Evolutionary conservation across 2,329 filamentous ascomycete species (phyloP).

Genomic region (Aspergillus sp.): DNA sequence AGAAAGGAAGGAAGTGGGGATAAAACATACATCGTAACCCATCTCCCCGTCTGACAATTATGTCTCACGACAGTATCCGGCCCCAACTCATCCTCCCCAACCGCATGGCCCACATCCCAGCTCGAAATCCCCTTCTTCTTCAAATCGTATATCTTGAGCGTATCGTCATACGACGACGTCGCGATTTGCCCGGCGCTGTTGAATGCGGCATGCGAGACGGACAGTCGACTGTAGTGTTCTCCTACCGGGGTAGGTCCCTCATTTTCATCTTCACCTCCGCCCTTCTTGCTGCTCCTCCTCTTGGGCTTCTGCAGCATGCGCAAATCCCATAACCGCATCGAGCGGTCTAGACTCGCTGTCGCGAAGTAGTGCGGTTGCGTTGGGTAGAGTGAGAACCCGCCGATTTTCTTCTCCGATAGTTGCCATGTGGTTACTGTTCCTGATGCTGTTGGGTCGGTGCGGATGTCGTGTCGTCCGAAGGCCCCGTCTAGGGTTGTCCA

Average conservation of each 20-base stretch:
- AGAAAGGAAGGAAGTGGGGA: background rate
- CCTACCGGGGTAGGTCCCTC: constrained; percentile 71
- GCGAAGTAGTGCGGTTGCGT: constrained; percentile 77
- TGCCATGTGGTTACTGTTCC: constrained; percentile 67
- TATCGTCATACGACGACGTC: constrained; percentile 93
- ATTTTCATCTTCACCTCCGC: constrained; percentile 16
- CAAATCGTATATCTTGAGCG: constrained; percentile 88
- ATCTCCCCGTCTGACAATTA: constrained; percentile 94
- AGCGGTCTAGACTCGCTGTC: constrained; percentile 87
- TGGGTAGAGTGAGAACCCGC: constrained; percentile 85
- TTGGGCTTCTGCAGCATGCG: constrained; percentile 56
- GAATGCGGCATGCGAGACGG: constrained; percentile 91
- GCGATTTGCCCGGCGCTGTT: constrained; percentile 81
- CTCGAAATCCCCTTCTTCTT: constrained; percentile 55
- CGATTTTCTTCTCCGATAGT: constrained; percentile 90
- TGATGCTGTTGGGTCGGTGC: constrained; percentile 52
- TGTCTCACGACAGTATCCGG: constrained; percentile 72
- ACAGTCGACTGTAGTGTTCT: constrained; percentile 78
- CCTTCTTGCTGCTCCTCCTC: background rate
- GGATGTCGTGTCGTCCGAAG: constrained; percentile 79
- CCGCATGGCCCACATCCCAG: constrained; percentile 61
- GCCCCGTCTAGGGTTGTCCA: constrained; percentile 84
- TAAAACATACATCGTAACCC: constrained; percentile 78
- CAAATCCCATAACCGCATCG: constrained; percentile 88
- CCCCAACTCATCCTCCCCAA: constrained; percentile 65